Conservation (phyloP, 805 yeast genomes). For the Saturnispora silvae region DNA sequence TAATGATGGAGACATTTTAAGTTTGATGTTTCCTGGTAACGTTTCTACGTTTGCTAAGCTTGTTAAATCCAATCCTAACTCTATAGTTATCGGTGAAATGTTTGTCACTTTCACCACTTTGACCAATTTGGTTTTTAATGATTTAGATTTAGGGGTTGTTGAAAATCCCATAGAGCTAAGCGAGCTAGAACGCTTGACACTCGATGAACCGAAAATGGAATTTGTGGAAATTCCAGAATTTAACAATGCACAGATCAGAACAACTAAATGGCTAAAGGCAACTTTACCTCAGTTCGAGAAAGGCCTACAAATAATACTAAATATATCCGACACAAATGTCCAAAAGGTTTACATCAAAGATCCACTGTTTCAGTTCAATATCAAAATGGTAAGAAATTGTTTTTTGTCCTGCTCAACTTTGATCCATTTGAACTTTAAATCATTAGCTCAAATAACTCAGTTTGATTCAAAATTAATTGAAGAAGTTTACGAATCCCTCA, state of each 20-base stretch:
- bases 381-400: constrained; percentile 25
- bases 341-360: constrained; percentile 26
- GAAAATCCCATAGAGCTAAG: constrained; percentile 11
- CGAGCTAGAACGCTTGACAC: constrained; percentile 9
- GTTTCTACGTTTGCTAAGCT: constrained; percentile 35
- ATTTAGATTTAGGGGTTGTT: constrained; percentile 25
- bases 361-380: constrained; percentile 24
- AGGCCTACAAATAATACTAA: constrained; percentile 31
- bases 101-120: constrained; percentile 25
- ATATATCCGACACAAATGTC: constrained; percentile 11
- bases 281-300: constrained; percentile 40
- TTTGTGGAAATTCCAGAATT: constrained; percentile 2
- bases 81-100: constrained; percentile 25
- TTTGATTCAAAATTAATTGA: constrained; percentile 11
- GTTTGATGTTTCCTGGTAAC: constrained; percentile 42
- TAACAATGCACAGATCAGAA: constrained; percentile 25
- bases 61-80: constrained; percentile 27
- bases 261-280: constrained; percentile 43
- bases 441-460: constrained; percentile 16
- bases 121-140: constrained; percentile 31
- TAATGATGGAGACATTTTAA: constrained; percentile 38
- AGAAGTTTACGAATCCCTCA: constrained; percentile 12
- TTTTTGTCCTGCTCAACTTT: constrained; percentile 27
- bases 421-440: constrained; percentile 28
- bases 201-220: constrained; percentile 4